Evolutionary conservation across 2,329 filamentous ascomycete genomes (phyloP).

Genomic region (Aspergillus texensis): DNA sequence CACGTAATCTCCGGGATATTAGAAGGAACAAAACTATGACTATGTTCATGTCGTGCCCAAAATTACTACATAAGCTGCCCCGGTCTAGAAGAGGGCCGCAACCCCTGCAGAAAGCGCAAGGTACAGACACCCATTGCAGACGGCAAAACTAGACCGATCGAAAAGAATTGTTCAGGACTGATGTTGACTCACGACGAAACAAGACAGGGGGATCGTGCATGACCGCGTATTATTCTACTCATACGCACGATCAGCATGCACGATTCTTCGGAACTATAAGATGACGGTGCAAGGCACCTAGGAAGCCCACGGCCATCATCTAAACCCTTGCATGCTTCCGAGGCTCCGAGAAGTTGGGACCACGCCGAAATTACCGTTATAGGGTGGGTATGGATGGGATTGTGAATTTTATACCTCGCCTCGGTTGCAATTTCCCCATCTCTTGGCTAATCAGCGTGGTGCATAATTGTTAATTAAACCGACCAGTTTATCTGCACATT

Average conservation of each 20-base stretch:
- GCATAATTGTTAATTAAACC: neutral
- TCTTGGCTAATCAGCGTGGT: neutral
- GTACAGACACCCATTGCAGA: neutral
- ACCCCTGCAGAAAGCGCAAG: conserved; percentile 1
- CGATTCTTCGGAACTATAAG: neutral
- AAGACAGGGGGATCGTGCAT: neutral
- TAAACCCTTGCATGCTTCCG: neutral
- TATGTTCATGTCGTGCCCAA: neutral
- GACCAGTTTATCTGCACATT: neutral
- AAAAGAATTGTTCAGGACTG: neutral
- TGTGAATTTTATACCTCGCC: neutral
- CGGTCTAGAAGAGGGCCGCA: neutral
- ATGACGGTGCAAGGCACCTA: neutral
- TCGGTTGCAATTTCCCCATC: neutral
- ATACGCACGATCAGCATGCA: neutral
- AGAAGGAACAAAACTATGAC: neutral
- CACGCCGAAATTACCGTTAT: neutral
- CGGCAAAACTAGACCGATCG: neutral
- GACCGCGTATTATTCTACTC: neutral
- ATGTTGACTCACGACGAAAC: neutral
- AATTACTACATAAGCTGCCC: neutral
- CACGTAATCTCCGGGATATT: neutral
- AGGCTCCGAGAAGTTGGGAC: neutral
- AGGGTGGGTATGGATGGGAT: neutral
- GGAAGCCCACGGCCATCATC: neutral